Conservation (phyloP, 2,329 filamentous ascomycete genomes). For the Ophiocordyceps polyrhachis-furcata region DNA sequence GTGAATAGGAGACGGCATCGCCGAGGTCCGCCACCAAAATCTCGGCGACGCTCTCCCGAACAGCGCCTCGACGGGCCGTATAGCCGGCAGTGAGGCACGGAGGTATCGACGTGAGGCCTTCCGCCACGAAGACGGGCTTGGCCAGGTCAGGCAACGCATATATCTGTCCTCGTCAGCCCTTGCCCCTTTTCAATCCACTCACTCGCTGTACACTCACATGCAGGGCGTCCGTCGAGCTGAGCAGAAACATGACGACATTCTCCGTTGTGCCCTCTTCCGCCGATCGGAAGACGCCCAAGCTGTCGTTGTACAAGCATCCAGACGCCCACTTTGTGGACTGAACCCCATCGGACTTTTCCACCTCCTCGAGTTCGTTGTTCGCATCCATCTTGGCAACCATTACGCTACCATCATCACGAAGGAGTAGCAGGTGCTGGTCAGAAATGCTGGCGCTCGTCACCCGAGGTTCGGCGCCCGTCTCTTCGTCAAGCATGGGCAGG, state of each 20-base stretch:
- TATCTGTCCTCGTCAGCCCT: constrained; percentile 29
- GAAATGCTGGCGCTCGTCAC: constrained; percentile 67
- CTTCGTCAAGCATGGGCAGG: constrained; percentile 79
- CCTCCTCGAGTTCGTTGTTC: constrained; percentile 69
- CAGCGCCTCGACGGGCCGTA: constrained; percentile 46
- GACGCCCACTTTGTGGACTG: constrained; percentile 56
- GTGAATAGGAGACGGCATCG: constrained; percentile 47
- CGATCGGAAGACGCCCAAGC: constrained; percentile 32
- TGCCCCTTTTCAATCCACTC: too few species aligned
- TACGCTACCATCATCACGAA: constrained; percentile 68
- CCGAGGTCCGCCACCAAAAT: constrained; percentile 73
- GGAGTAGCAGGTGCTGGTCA: constrained; percentile 68
- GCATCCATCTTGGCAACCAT: constrained; percentile 59
- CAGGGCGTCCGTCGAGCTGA: constrained; percentile 57
- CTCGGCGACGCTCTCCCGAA: constrained; percentile 58
- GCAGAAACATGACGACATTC: constrained; percentile 51
- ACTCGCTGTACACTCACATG: constrained; percentile 34
- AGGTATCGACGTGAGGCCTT: constrained; percentile 62
- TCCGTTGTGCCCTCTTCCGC: constrained; percentile 18
- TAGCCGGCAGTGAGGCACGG: constrained; percentile 57
- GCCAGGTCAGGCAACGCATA: constrained; percentile 59
- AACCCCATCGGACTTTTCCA: constrained; percentile 44
- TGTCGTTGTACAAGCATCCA: constrained; percentile 67
- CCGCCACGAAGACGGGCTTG: constrained; percentile 53
- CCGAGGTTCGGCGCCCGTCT: constrained; percentile 62